A percentile compares a stretch with the other conserved stretches of the same genome.
Conservation (phyloP, 1,284 basidiomycete genomes). For the Athelia sp. region DNA sequence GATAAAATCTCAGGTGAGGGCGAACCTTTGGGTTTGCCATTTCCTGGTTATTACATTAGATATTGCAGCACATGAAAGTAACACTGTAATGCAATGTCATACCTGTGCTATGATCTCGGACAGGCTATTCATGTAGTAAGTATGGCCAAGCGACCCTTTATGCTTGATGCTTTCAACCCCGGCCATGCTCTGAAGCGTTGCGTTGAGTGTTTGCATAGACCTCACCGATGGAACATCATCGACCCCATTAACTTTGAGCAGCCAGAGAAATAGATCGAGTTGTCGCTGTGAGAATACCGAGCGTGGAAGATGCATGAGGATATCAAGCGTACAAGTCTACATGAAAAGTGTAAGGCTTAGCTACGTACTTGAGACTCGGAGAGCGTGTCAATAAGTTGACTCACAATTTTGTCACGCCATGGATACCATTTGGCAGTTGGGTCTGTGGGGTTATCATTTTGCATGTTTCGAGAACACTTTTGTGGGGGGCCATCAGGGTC, state of each 20-base stretch:
- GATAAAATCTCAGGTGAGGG: slow-evolving; percentile 8
- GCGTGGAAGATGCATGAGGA: slow-evolving; percentile 29
- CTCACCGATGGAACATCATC: slow-evolving; percentile 23
- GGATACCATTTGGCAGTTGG: slow-evolving; percentile 8
- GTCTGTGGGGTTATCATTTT: slow-evolving; percentile 8
- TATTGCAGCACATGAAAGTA: too few relatives aligned
- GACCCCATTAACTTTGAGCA: slow-evolving; percentile 22
- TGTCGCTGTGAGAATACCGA: slow-evolving; percentile 28
- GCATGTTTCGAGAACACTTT: slow-evolving; percentile 3
- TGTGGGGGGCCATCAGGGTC: background rate
- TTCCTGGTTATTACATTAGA: slow-evolving; percentile 20
- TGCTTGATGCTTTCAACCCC: slow-evolving; percentile 25
- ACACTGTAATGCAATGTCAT: background rate
- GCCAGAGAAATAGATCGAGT: slow-evolving; percentile 28
- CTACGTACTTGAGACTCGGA: background rate
- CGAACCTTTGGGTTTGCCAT: slow-evolving; percentile 19
- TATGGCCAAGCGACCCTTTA: slow-evolving; percentile 27
- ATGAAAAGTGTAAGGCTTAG: background rate
- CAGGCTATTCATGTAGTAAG: slow-evolving; percentile 26
- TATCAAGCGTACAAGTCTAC: slow-evolving; percentile 28
- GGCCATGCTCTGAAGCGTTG: slow-evolving; percentile 21
- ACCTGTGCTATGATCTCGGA: slow-evolving; percentile 27
- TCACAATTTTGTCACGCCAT: slow-evolving; percentile 4
- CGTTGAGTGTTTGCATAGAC: slow-evolving; percentile 18
- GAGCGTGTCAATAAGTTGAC: too few relatives aligned